Evolutionary conservation across 805 yeast genomes (phyloP).

Genomic region (Kuraishia capsulata): DNA sequence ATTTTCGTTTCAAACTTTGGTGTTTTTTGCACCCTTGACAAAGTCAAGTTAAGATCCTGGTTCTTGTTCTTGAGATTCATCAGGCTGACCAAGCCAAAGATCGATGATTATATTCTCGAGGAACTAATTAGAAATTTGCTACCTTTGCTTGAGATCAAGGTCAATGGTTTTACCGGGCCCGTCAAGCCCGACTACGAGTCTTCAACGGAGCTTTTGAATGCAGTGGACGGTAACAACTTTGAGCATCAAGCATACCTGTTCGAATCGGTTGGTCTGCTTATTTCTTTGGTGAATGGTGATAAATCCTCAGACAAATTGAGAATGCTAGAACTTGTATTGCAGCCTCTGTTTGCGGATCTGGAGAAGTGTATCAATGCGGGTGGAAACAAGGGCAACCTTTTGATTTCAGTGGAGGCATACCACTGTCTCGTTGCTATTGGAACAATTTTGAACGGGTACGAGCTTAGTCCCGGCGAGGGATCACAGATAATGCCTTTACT

Average conservation of each 20-base stretch:
- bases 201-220: neutral
- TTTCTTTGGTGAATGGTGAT: constrained; percentile 37
- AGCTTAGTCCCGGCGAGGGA: constrained; percentile 20
- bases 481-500: constrained; percentile 17
- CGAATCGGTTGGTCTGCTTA: constrained; percentile 78
- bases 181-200: constrained; percentile 9
- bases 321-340: constrained; percentile 57
- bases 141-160: constrained; percentile 55
- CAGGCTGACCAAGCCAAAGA: constrained; percentile 61
- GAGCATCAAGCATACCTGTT: constrained; percentile 75
- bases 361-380: constrained; percentile 47
- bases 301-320: constrained; percentile 31
- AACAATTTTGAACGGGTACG: constrained; percentile 81
- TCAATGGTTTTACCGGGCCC: constrained; percentile 11
- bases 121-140: constrained; percentile 53
- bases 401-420: constrained; percentile 64
- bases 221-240: constrained; percentile 50
- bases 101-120: constrained; percentile 40
- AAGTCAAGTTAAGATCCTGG: constrained; percentile 84
- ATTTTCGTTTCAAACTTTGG: constrained; percentile 78
- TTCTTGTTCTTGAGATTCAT: constrained; percentile 78
- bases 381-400: constrained; percentile 26
- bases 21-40: constrained; percentile 61
- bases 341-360: constrained; percentile 65
- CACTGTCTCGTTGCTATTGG: constrained; percentile 86